Base-by-base conservation (phyloP, 441 rosid genomes). In the Flueggea neowawraea region DNA sequence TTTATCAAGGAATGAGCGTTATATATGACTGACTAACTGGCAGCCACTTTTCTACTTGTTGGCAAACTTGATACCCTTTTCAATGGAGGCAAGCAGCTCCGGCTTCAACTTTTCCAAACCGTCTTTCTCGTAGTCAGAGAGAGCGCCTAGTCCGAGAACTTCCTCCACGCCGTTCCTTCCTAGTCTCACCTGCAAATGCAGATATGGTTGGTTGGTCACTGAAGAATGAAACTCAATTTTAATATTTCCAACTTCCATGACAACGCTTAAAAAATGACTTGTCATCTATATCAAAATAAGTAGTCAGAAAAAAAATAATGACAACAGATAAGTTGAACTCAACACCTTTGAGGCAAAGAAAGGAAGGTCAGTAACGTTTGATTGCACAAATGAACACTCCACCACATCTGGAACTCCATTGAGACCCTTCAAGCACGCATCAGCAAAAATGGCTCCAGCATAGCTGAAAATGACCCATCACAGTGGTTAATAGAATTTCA, bases 281-380 rank as follows among this genome's bases (percentile, higher is more conserved):
- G 28, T 22, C 28, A 22, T 22, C 28, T 43, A 43, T 16, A 16
- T 22, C 7, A 54, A 54, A 9, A 12, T 11, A 54, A 54, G 13
- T 7, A 31, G 22, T 16, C 5, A 13, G 13, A n/a, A 8, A n/a
- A n/a, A n/a, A n/a, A 54, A 14, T n/a, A 17, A 54, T 7, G 28
- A 22, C 33, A 17, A 31, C 8, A 17, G 2, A n/a, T 14, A 44
- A 43, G 57, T 39, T 31, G 22, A 48, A 41, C 4, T 32, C 12
- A 60, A 76, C 52, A 94, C 99, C 97, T 89, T 94, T 4, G 97
- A 94, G 52, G 99, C 97, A 71, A 94, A 94, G 87, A 89, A 94
- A 15, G 99, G 97, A 67, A 91, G 87, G 45, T 91, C 99, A 5
- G 95, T 83, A 75, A 88, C 67, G 51, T 70, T 81, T 64, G 97